Evolutionary conservation across 2,329 filamentous ascomycete species (phyloP), one percentile per base, ranked within the genome.

Genomic region (Fusarium sp.): DNA sequence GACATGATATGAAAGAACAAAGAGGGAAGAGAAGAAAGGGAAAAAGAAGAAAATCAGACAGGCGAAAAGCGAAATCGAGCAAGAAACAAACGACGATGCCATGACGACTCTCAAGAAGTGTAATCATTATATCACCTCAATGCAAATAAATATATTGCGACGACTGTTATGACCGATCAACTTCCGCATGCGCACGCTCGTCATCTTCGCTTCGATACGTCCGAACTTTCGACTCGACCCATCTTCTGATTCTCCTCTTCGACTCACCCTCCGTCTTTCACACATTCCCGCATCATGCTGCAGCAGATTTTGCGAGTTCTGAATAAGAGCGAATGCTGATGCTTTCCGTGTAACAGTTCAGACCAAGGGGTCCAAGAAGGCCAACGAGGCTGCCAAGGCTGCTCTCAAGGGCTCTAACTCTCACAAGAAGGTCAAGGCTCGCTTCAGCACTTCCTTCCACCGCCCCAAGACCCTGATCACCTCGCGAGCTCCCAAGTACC

Each of bases 391-490:
- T 84, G 93, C 96, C 80, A 98, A 99, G 90, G 93, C 96, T 84
- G 93, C 94, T 82, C 92, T 98, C 80, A 94, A 94, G 88, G 95
- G 95, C 85, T 18, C 84, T 75, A 83, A 86, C 83, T 80, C 84
- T 71, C 90, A 96, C 87, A 97, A 97, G 90, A 90, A 92, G 86
- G 90, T 90, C 87, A 98, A 98, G 90, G 91, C 97, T 85, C 92
- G 95, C 84, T 90, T 90, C 82, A 94, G 90, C 84, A 97, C 95
- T 79, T 95, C 92, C 83, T 99, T 98, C 93, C 95, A 97, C 91
- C 91, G 90, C 80, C 96, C 96, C 82, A 98, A 98, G 92, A 98
- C 95, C 77, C 93, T 98, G 81, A 87, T 92, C 85, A 91, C 98
- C 79, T 93, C 94, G 79, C 93, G 96, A 82, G 85, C 91, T 54